Conservation (phyloP, 2,329 filamentous ascomycete species). For the Pyrenophora seminiperda region DNA sequence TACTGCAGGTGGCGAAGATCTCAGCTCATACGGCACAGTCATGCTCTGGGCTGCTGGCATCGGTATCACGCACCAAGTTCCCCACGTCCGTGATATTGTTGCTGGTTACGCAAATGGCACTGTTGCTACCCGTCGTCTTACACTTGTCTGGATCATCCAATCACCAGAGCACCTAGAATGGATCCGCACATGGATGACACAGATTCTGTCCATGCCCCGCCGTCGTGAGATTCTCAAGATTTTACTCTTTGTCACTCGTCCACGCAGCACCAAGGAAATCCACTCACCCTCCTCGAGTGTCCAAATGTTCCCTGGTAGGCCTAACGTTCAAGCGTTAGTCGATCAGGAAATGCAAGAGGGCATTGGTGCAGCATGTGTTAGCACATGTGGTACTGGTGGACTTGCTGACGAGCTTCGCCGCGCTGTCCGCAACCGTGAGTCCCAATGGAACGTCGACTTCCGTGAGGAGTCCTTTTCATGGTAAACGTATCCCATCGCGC, state of each 20-base stretch:
- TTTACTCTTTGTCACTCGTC: slow-evolving; percentile 87
- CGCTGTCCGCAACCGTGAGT: slow-evolving; percentile 68
- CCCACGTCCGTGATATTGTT: slow-evolving; percentile 74
- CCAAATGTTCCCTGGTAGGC: slow-evolving; percentile 89
- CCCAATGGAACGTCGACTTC: slow-evolving; percentile 73
- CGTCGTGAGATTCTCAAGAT: slow-evolving; percentile 84
- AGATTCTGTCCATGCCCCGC: slow-evolving; percentile 79
- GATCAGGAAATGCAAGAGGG: slow-evolving; percentile 81
- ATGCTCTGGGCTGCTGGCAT: slow-evolving; percentile 91
- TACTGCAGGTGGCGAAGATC: slow-evolving; percentile 69
- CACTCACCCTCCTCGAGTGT: slow-evolving; percentile 77
- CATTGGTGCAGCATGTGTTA: slow-evolving; percentile 86
- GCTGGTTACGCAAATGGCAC: slow-evolving; percentile 67
- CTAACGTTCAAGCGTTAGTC: slow-evolving; percentile 79
- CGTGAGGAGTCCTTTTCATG: slow-evolving; percentile 78
- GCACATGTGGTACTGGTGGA: slow-evolving; percentile 75
- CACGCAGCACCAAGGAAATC: slow-evolving; percentile 81
- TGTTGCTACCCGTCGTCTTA: slow-evolving; percentile 79
- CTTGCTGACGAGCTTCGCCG: slow-evolving; percentile 76
- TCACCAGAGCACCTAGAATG: slow-evolving; percentile 89
- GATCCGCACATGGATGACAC: slow-evolving; percentile 89
- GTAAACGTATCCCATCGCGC: slow-evolving; percentile 43
- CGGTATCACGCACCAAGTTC: slow-evolving; percentile 93
- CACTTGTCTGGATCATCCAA: slow-evolving; percentile 90
- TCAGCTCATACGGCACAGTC: slow-evolving; percentile 90